Conservation (phyloP, 1,139 yeast genomes). For the Yamadazyma triangularis region DNA sequence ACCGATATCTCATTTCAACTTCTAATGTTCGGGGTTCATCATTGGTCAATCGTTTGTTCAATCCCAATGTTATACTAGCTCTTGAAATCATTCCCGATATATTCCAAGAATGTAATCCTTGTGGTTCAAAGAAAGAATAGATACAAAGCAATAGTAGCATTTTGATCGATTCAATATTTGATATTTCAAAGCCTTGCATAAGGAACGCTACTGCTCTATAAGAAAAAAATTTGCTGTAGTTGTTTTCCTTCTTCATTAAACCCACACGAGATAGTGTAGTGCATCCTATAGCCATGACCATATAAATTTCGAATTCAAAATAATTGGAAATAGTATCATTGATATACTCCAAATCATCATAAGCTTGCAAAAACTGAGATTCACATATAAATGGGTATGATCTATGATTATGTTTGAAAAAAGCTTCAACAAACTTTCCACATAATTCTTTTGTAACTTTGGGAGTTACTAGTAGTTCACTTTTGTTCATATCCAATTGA, state of each 20-base stretch:
- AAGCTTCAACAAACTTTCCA: conserved; percentile 23
- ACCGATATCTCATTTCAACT: conserved; percentile 38
- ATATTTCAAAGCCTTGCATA: conserved; percentile 15
- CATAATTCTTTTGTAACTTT: conserved; percentile 5
- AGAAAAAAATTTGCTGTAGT: conserved; percentile 12
- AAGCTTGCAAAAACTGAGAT: conserved; percentile 25
- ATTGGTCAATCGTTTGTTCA: conserved; percentile 39
- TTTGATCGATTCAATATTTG: conserved; percentile 32
- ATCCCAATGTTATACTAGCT: conserved; percentile 35
- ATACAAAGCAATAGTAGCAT: conserved; percentile 38
- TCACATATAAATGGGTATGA: conserved; percentile 41
- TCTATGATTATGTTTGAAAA: conserved; percentile 38
- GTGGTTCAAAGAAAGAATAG: conserved; percentile 42
- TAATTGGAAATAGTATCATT: conserved; percentile 4
- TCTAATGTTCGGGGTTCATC: conserved; percentile 16
- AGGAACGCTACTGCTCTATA: conserved; percentile 13
- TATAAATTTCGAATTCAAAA: conserved; percentile 32
- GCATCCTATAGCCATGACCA: conserved; percentile 48
- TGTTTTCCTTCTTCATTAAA: conserved; percentile 24
- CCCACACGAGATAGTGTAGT: conserved; percentile 41
- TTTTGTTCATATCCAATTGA: no score
- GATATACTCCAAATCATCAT: conserved; percentile 8
- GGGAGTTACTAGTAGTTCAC: conserved; percentile 2
- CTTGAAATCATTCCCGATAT: conserved; percentile 43
- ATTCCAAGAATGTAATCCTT: conserved; percentile 44